Base-by-base conservation (phyloP, 106 monocot genomes). In the Gastrodia elata region DNA sequence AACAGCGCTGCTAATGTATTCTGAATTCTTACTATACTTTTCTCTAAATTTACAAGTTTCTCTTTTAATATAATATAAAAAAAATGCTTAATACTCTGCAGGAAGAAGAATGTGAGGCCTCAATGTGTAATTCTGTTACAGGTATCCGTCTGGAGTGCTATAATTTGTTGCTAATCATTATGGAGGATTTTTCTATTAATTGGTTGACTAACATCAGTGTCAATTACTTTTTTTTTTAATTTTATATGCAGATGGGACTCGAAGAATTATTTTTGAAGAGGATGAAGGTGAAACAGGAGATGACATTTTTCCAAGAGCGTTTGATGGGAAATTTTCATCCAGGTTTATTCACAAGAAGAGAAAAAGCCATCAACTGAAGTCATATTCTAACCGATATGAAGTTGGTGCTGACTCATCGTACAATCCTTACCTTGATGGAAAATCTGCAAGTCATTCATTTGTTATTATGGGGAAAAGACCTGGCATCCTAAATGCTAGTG, bases 261-360 rank as follows among this genome's bases (percentile, higher is more conserved):
- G 44, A n/a, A 85, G 75, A 24, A 85, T 68, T 84, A 74, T 74
- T 44, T 82, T 80, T 71, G 89, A 89, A 77, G 94, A 94, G 38
- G 93, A 95, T 82, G 91, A 89, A 85, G 89, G 80, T 78, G 89
- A 89, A 76, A 84, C 87, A 40, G 70, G 78, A 38, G 73, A 77
- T 57, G 81, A 77, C 75, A 65, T 75, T 68, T 71, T 80, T 7
- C 71, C 83, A 64, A 80, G 83, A 78, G 14, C 48, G 11, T 72
- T 80, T 85, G 85, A 85, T 40, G 82, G 75, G 33, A 79, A 76
- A 34, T 77, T 73, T 71, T 74, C 82, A 81, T 77, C 85, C 65
- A 91, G 82, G 71, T 77, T 83, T 70, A 35, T 70, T 75, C 69
- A 77, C 73, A 91, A 82, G 72, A 91, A 87, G 72, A 89, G 70